Conservation (phyloP, 129 eudicot species). For the Gnaphalium uliginosum region DNA sequence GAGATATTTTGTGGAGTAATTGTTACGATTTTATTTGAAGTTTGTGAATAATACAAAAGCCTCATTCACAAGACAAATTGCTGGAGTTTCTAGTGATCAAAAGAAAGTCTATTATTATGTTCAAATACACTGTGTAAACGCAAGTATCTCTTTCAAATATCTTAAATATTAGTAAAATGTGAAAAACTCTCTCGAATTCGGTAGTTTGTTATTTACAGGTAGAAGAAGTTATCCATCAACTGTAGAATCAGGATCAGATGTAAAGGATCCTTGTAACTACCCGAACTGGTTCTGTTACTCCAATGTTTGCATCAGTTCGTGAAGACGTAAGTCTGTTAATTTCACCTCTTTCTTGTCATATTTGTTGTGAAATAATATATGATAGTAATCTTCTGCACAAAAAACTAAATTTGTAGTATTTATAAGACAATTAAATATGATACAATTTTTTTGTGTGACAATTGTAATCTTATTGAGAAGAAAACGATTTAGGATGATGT, state of each 20-base stretch:
- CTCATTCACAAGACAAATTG: constrained; percentile 52
- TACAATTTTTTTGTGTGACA: too few relatives aligned
- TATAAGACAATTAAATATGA: too few relatives aligned
- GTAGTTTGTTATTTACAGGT: constrained; percentile 43
- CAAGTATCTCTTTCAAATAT: constrained; percentile 11
- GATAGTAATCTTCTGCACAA: too few relatives aligned
- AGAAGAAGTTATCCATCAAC: constrained; percentile 42
- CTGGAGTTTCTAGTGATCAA: constrained; percentile 47
- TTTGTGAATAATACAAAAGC: constrained; percentile 59
- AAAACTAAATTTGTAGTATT: too few relatives aligned
- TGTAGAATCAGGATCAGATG: constrained; percentile 56
- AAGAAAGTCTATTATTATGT: constrained; percentile 45
- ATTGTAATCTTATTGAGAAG: too few relatives aligned
- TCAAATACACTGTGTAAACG: constrained; percentile 52
- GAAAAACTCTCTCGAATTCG: not conserved
- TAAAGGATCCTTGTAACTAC: constrained; percentile 50
- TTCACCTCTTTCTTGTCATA: too few relatives aligned
- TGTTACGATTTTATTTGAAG: constrained; percentile 32
- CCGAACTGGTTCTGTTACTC: constrained; percentile 32
- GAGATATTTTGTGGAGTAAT: not conserved
- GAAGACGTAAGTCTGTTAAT: constrained; percentile 53
- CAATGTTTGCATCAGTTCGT: constrained; percentile 41
- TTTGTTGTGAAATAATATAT: too few relatives aligned
- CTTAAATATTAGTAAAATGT: not conserved
- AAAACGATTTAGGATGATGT: too few relatives aligned